Conservation (phyloP, 2,329 filamentous ascomycete species). For the Hypoxylon sp. region DNA sequence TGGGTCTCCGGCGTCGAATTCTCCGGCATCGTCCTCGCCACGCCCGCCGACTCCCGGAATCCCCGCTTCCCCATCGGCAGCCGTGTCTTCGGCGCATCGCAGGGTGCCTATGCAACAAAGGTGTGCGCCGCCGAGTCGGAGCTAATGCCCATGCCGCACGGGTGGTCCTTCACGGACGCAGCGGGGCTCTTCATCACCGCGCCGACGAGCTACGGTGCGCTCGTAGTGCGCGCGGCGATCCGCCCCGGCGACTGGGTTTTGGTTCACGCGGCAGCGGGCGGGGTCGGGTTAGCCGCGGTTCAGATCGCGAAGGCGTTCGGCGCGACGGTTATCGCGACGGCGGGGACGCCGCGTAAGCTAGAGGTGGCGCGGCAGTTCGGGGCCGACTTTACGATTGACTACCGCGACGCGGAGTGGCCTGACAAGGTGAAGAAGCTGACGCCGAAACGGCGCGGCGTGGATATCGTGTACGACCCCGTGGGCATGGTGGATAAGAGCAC, state of each 20-base stretch:
- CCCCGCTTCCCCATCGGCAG: constrained; percentile 81
- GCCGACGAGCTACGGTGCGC: constrained; percentile 87
- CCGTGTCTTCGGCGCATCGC: constrained; percentile 86
- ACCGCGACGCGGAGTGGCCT: constrained; percentile 75
- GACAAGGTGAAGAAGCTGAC: constrained; percentile 82
- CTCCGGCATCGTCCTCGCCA: constrained; percentile 80
- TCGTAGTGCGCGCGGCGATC: constrained; percentile 83
- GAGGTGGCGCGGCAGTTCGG: constrained; percentile 84
- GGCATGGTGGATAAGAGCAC: constrained; percentile 89
- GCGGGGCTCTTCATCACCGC: constrained; percentile 93
- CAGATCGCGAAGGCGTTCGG: constrained; percentile 94
- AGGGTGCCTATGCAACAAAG: constrained; percentile 88
- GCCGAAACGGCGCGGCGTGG: constrained; percentile 79
- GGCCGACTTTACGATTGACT: constrained; percentile 87
- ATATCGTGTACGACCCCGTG: constrained; percentile 96
- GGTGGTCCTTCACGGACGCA: constrained; percentile 87
- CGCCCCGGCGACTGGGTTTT: constrained; percentile 88
- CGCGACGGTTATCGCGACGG: constrained; percentile 93
- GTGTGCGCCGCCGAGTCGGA: constrained; percentile 75
- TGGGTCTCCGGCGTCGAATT: constrained; percentile 93
- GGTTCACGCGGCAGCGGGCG: constrained; percentile 92
- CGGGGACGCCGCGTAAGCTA: constrained; percentile 83
- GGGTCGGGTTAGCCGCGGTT: constrained; percentile 91
- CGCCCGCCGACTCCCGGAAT: constrained; percentile 66
- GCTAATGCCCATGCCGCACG: constrained; percentile 80